These are phyloP conservation scores for Mycena amicta DNA, from an alignment of 768 basidiomycete species.

Conservation along the genomic window DNA sequence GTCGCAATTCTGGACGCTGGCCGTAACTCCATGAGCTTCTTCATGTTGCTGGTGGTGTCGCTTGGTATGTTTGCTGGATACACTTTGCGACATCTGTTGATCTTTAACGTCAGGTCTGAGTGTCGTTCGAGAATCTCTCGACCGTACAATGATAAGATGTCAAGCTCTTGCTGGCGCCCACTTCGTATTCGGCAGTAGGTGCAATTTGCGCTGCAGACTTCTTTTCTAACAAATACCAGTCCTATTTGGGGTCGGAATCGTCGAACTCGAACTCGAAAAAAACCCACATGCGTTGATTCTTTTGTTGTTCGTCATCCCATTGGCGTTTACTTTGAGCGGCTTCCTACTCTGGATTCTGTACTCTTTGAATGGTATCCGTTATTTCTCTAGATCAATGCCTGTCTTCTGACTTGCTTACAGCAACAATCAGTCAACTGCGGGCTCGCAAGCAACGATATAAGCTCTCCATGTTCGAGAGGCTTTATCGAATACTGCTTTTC, in stretches of 20 bases:
- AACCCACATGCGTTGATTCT: slow-evolving; percentile 84
- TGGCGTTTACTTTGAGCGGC: slow-evolving; percentile 92
- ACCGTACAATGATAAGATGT: slow-evolving; percentile 80
- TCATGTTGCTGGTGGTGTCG: slow-evolving; percentile 90
- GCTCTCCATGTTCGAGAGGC: slow-evolving; percentile 81
- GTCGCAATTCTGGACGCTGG: slow-evolving; percentile 96
- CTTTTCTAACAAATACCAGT: slow-evolving; percentile 44
- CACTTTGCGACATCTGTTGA: neutral
- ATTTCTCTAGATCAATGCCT: too few relatives aligned
- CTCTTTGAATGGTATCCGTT: slow-evolving; percentile 71
- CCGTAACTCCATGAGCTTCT: slow-evolving; percentile 92
- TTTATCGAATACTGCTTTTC: slow-evolving; percentile 83
- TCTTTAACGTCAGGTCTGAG: slow-evolving; percentile 46
- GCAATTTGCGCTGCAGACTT: neutral
- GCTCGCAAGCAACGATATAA: slow-evolving; percentile 88
- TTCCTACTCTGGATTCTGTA: slow-evolving; percentile 97
- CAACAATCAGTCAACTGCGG: slow-evolving; percentile 85
- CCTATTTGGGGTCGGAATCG: slow-evolving; percentile 92
- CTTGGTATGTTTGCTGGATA: slow-evolving; percentile 53
- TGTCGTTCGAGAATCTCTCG: slow-evolving; percentile 88
- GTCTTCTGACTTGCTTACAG: slow-evolving; percentile 38
- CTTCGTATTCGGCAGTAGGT: slow-evolving; percentile 90
- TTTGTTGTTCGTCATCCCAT: slow-evolving; percentile 88
- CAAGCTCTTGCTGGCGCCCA: slow-evolving; percentile 82
- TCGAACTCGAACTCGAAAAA: slow-evolving; percentile 88